Conservation (phyloP, 148 eudicot species). For the Beta vulgaris region DNA sequence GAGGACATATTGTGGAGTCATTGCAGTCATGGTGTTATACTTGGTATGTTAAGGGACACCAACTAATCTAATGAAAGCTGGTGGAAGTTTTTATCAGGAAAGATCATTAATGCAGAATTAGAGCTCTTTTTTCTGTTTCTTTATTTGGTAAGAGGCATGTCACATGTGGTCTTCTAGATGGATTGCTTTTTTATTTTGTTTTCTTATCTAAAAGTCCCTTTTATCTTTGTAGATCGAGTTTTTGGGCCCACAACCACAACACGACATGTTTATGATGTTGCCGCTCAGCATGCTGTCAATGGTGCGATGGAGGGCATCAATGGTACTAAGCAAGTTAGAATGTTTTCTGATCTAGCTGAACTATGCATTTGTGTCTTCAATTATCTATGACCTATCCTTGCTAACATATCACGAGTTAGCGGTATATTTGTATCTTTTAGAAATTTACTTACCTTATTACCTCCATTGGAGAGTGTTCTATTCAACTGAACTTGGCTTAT, state of each 20-base stretch:
- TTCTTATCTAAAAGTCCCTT: background rate
- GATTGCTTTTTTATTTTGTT: background rate
- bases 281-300: slow-evolving; percentile 87
- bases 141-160: background rate
- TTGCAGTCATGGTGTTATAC: background rate
- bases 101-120: background rate
- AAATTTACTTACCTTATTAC: background rate
- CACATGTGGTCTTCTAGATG: background rate
- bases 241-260: slow-evolving; percentile 99
- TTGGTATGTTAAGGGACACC: background rate
- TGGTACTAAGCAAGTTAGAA: slow-evolving; percentile 38
- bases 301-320: slow-evolving; percentile 97
- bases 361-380: background rate
- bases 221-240: slow-evolving; percentile 65
- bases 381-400: background rate
- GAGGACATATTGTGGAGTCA: background rate
- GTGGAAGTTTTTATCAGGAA: background rate
- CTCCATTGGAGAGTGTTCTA: no score
- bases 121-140: background rate
- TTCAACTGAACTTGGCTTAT: no score
- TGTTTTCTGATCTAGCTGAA: background rate
- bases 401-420: background rate
- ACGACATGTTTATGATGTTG: slow-evolving; percentile 92
- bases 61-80: background rate
- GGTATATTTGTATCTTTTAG: background rate